A percentile compares a stretch with the other conserved stretches of the same genome.
Conservation (phyloP, 2,329 filamentous ascomycete genomes). For the Hirsutella minnesotensis region DNA sequence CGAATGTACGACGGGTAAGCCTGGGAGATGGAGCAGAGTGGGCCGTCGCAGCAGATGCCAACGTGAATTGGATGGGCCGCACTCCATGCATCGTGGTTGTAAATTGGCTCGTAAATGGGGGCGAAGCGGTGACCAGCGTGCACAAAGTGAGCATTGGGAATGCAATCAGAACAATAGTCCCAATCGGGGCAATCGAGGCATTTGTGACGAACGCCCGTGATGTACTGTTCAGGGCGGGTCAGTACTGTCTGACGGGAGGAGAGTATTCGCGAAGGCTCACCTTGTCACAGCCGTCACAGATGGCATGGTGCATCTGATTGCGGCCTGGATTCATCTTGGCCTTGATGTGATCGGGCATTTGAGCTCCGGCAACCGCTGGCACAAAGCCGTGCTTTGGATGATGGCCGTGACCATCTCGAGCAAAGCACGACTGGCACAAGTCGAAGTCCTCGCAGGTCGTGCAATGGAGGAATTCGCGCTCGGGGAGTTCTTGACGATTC, state of each 20-base stretch:
- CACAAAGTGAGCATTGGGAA: constrained; percentile 50
- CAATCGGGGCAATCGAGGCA: constrained; percentile 95
- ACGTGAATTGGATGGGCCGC: constrained; percentile 44
- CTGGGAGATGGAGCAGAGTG: constrained; percentile 56
- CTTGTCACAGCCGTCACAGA: constrained; percentile 86
- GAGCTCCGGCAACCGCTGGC: constrained; percentile 51
- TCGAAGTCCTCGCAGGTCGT: constrained; percentile 79
- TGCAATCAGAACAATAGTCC: constrained; percentile 81
- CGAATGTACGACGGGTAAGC: constrained; percentile 59
- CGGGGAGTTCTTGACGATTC: constrained; percentile 46
- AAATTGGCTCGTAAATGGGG: constrained; percentile 66
- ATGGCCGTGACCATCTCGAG: constrained; percentile 70
- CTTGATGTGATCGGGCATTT: constrained; percentile 48
- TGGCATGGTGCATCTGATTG: constrained; percentile 70
- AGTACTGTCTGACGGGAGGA: background rate
- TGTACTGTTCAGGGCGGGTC: constrained; percentile 33
- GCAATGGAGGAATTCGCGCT: constrained; percentile 78
- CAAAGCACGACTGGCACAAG: constrained; percentile 75
- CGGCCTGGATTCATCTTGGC: constrained; percentile 68
- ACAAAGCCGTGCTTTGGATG: constrained; percentile 77
- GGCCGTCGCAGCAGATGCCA: constrained; percentile 91
- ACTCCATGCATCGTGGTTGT: constrained; percentile 9
- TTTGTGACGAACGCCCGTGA: constrained; percentile 87
- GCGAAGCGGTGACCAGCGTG: constrained; percentile 85
- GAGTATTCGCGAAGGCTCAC: background rate